These are phyloP conservation scores for Kodamaea alishanica DNA, from an alignment of 1,139 yeast genomes.

Conservation along the genomic window DNA sequence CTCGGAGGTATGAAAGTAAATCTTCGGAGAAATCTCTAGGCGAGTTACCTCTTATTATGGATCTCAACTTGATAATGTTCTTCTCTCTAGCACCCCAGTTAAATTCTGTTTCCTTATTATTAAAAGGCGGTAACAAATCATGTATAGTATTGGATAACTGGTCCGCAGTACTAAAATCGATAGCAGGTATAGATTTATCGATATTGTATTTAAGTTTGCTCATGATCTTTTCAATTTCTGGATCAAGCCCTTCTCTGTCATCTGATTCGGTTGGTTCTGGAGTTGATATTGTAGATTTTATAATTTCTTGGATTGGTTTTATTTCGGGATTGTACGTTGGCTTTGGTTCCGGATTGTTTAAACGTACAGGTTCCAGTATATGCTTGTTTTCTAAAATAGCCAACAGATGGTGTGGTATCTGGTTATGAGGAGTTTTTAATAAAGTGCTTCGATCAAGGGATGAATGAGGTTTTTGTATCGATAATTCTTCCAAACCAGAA, in stretches of 20 bases:
- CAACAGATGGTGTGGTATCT: no score
- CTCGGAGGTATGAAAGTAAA: slow-evolving; percentile 41
- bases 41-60: slow-evolving; percentile 58
- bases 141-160: slow-evolving; percentile 17
- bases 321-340: no score
- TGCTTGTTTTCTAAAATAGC: background rate
- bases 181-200: slow-evolving; percentile 22
- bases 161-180: slow-evolving; percentile 16
- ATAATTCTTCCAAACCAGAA: background rate
- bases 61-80: slow-evolving; percentile 53
- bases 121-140: slow-evolving; percentile 39
- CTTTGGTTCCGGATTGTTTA: no score
- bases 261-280: background rate
- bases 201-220: slow-evolving; percentile 21
- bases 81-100: slow-evolving; percentile 82
- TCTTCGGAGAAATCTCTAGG: slow-evolving; percentile 36
- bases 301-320: background rate
- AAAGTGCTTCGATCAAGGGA: no score
- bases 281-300: background rate
- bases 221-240: slow-evolving; percentile 10
- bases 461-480: no score
- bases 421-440: no score
- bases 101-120: slow-evolving; percentile 81
- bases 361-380: background rate
- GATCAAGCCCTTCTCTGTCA: slow-evolving; percentile 1